phyloP scores from a whole-genome alignment of 257 asterid genomes.

The Forsythia viridissima region DNA sequence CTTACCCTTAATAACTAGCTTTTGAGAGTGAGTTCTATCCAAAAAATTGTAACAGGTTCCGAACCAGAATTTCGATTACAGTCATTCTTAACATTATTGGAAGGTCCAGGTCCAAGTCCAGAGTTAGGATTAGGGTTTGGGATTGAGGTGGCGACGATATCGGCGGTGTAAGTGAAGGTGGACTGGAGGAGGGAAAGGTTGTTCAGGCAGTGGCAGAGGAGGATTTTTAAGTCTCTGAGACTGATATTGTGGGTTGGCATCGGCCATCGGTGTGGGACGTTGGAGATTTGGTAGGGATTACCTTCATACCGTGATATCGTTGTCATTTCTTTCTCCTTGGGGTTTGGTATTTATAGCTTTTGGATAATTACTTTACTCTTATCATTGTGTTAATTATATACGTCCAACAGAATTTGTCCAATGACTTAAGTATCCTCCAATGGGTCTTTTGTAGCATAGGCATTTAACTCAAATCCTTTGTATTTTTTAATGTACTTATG shows the following conservation, averaged over 20 bases:
- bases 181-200: slow-evolving; percentile 61
- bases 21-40: no score
- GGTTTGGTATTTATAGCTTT: not conserved
- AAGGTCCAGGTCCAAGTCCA: not conserved
- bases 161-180: slow-evolving; percentile 12
- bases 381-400: no score
- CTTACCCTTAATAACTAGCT: no score
- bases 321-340: slow-evolving; percentile 37
- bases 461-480: not conserved
- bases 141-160: slow-evolving; percentile 33
- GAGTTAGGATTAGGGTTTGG: slow-evolving; percentile 24
- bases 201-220: slow-evolving; percentile 65
- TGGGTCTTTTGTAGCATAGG: not conserved
- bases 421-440: not conserved
- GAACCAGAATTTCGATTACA: slow-evolving; percentile 17
- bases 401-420: not conserved
- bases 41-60: not conserved
- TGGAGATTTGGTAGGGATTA: slow-evolving; percentile 71
- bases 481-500: not conserved
- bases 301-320: slow-evolving; percentile 83
- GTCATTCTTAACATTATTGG: slow-evolving; percentile 6
- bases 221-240: slow-evolving; percentile 54
- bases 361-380: not conserved
- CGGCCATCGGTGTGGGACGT: slow-evolving; percentile 73
- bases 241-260: slow-evolving; percentile 61